Evolutionary conservation across 495 filamentous ascomycete species (phyloP), one percentile per base, ranked within the genome.

Genomic region (Thozetella sp.): DNA sequence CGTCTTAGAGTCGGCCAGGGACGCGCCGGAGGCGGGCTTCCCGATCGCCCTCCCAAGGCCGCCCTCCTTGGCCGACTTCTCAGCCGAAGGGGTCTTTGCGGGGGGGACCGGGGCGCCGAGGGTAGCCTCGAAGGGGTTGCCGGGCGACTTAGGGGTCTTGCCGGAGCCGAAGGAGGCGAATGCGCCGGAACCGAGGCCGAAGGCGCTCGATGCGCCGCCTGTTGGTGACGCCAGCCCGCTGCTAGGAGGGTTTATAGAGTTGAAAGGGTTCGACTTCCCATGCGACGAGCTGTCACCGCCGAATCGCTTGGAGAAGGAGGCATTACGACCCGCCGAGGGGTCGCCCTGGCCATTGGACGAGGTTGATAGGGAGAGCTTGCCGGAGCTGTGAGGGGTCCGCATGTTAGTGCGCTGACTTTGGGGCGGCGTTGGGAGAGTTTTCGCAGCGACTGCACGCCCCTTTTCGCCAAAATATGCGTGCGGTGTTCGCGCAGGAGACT

Each of bases 111-210:
- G 77, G 11, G 82, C 81, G 61, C 86, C 86, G 53, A 85, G 76
- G 51, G 83, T 78, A 59, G 89, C 82, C 52, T 96, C 94, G 65
- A 94, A 88, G 10, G 88, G 85, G 55, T 88, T 88, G 34, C 92
- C 91, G 24, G 92, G 90, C 6, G 91, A 90, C 80, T 97, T 98
- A 20, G 95, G 93, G 1, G 91, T 91, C 73, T 93, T 94, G 6
- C 82, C 78, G 15, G 87, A 83, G n/a, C 95, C 94, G 75, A 99
- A 99, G 3, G 93, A 95, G 40, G 96, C 95, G 75, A 99, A 99
- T 46, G 95, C 95, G 60, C 95, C 95, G 27, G 92, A 92, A 43
- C 95, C 95, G 27, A 99, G 83, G 55, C 93, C 93, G 70, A 99
- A 99, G 53, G 93, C 93, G 57, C 88, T 93, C 6, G 96, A 96